These are phyloP conservation scores for Chlorella sp. DNA, from an alignment of 139 green algal species.

Conservation along the genomic window DNA sequence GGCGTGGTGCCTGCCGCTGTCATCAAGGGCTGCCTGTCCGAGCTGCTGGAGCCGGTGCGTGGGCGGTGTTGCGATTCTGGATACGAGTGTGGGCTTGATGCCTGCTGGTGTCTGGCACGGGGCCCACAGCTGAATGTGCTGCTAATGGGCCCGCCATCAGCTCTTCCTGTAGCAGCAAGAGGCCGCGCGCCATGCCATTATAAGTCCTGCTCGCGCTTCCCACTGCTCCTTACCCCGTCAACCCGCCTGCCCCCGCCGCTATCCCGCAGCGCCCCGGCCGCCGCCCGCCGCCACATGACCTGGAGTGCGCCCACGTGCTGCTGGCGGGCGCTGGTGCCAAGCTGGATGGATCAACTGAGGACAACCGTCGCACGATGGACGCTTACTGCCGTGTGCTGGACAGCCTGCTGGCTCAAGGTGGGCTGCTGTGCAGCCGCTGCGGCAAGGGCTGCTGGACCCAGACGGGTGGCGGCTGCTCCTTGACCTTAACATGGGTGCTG, in stretches of 20 bases:
- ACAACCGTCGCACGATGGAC: neutral
- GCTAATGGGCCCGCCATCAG: too few relatives aligned
- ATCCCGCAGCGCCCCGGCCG: neutral
- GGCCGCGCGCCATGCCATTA: too few relatives aligned
- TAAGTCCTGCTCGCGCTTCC: too few relatives aligned
- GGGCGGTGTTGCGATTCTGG: too few relatives aligned
- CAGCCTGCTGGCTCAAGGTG: neutral
- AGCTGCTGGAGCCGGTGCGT: neutral
- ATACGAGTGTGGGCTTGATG: too few relatives aligned
- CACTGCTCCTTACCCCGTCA: too few relatives aligned
- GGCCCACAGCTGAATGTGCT: too few relatives aligned
- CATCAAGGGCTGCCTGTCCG: neutral
- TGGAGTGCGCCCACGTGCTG: constrained; percentile 11
- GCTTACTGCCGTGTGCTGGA: neutral
- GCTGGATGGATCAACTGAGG: neutral
- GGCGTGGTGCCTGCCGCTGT: neutral
- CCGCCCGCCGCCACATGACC: neutral
- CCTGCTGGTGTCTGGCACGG: too few relatives aligned
- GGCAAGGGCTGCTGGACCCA: too few relatives aligned
- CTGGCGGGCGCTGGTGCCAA: neutral
- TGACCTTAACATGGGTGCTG: too few relatives aligned
- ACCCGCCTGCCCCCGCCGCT: neutral
- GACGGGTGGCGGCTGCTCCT: too few relatives aligned
- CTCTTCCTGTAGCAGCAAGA: too few relatives aligned
- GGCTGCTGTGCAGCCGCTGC: neutral